These are phyloP conservation scores for Ceratocystis lukuohia DNA, from an alignment of 2,329 filamentous ascomycete genomes.

Conservation along the genomic window DNA sequence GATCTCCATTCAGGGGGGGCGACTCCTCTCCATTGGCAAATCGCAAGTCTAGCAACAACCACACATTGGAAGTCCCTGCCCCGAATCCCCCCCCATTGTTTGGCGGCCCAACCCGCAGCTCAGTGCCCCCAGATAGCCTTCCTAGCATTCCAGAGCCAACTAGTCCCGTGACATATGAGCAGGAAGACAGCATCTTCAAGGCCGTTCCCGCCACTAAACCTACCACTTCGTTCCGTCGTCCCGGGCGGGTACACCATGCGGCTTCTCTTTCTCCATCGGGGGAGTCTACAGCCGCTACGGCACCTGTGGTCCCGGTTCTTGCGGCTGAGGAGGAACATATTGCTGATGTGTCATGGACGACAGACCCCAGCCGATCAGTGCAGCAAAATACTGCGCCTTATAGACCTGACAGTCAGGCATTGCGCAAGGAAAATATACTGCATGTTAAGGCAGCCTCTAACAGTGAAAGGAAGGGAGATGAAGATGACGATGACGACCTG, in stretches of 20 bases:
- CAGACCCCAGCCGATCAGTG: slow-evolving; percentile 14
- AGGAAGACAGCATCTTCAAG: slow-evolving; percentile 15
- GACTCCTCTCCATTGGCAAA: neutral
- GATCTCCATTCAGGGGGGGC: slow-evolving; percentile 37
- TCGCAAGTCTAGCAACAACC: slow-evolving; percentile 2
- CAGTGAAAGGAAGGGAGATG: slow-evolving; percentile 16
- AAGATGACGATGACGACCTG: slow-evolving; percentile 35
- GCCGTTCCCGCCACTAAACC: neutral
- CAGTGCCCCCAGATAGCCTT: slow-evolving; percentile 2
- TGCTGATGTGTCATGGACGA: slow-evolving; percentile 19
- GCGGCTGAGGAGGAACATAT: slow-evolving; percentile 17
- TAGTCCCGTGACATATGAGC: slow-evolving; percentile 13
- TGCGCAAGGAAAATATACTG: slow-evolving; percentile 8
- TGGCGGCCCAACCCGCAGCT: neutral
- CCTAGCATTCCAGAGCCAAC: slow-evolving; percentile 8
- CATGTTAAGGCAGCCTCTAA: slow-evolving; percentile 10
- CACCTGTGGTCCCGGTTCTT: slow-evolving; percentile 11
- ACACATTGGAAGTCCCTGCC: slow-evolving; percentile 11
- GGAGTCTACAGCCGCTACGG: slow-evolving; percentile 7
- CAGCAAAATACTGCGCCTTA: slow-evolving; percentile 3
- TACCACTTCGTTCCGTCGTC: slow-evolving; percentile 10
- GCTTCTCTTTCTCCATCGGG: slow-evolving; percentile 14
- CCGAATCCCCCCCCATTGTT: slow-evolving; percentile 7
- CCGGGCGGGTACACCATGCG: slow-evolving; percentile 16
- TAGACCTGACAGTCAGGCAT: neutral